These are phyloP conservation scores for barrel medic (Medicago truncatula) DNA, from an alignment of 306 rosid species.

Conservation along the genomic window MtrunA17r5.0-ANR NC_053046.1:35528501-35529000, in stretches of 20 bases:
- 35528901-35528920: not conserved
- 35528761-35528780: conserved; percentile 45
- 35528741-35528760: conserved; percentile 4
- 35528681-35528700: conserved; percentile 9
- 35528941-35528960: conserved; percentile 24
- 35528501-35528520: no score
- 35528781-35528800: conserved; percentile 33
- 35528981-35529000: not conserved
- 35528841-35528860: conserved; percentile 17
- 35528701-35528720: not conserved
- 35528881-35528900: conserved; percentile 5
- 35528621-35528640: conserved; percentile 14
- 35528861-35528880: not conserved
- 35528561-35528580: not conserved
- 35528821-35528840: conserved; percentile 14
- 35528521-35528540: no score
- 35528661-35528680: not conserved
- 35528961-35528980: conserved; percentile 17
- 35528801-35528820: conserved; percentile 35
- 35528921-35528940: conserved; percentile 29
- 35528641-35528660: conserved; percentile 32
- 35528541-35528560: not conserved
- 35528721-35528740: conserved; percentile 10
- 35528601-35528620: not conserved
- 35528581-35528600: conserved; percentile 21